These are phyloP conservation scores for Corymbia citriodora DNA, from an alignment of 441 rosid species.

Conservation along the genomic window DNA sequence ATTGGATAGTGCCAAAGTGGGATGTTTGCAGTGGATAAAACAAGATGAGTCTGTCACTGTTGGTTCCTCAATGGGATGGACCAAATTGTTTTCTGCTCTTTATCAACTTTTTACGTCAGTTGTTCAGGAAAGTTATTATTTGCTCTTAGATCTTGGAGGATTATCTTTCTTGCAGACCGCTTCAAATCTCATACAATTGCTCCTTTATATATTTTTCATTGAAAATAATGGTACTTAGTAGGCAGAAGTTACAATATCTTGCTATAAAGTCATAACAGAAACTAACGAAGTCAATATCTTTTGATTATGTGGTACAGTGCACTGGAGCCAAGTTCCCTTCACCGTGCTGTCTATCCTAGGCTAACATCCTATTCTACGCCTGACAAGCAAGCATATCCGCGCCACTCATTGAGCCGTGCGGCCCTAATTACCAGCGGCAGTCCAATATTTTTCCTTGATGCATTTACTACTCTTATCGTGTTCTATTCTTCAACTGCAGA, in stretches of 20 bases:
- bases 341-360: constrained; percentile 79
- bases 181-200: not conserved
- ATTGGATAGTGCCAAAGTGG: not conserved
- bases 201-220: not conserved
- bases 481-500: constrained; percentile 91
- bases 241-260: not conserved
- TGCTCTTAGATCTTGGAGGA: not conserved
- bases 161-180: not conserved
- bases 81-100: not conserved
- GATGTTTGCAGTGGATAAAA: not conserved
- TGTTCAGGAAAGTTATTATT: not conserved
- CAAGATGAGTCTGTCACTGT: not conserved
- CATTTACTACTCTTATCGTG: constrained; percentile 79
- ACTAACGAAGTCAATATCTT: not conserved
- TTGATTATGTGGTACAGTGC: constrained; percentile 43
- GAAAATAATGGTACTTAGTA: not conserved
- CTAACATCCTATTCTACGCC: constrained; percentile 73
- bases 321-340: constrained; percentile 86
- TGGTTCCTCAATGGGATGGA: not conserved
- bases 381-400: constrained; percentile 85
- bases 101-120: not conserved
- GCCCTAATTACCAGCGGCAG: constrained; percentile 92
- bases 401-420: constrained; percentile 89
- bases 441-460: constrained; percentile 95
- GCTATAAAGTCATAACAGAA: not conserved